These are phyloP conservation scores for Eleusine coracana DNA, from an alignment of 176 grass and related monocot species.

Conservation along the genomic window DNA sequence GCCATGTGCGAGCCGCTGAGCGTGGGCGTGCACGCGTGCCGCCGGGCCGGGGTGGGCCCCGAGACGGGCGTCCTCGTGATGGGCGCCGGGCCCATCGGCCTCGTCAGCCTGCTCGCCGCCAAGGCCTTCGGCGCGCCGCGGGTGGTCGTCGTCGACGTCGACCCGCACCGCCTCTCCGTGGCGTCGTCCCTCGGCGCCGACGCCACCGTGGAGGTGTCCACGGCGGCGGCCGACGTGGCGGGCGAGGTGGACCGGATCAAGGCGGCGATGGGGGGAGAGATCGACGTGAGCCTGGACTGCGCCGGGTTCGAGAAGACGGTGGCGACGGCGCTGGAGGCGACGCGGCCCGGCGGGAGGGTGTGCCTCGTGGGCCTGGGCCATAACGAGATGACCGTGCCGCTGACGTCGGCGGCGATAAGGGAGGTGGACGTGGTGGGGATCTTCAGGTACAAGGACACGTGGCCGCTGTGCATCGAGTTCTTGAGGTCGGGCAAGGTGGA, in stretches of 20 bases:
- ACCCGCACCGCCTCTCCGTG: constrained; percentile 75
- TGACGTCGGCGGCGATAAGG: constrained; percentile 66
- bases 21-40: constrained; percentile 87
- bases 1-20: constrained; percentile 99
- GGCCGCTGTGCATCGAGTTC: constrained; percentile 84
- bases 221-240: constrained; percentile 38
- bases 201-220: constrained; percentile 62
- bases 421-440: constrained; percentile 91
- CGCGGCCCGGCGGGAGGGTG: constrained; percentile 69
- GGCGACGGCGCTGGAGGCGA: constrained; percentile 81
- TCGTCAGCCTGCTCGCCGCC: constrained; percentile 72
- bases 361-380: constrained; percentile 92
- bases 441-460: constrained; percentile 95
- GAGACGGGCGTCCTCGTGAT: constrained; percentile 76
- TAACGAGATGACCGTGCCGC: constrained; percentile 91
- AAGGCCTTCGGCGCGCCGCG: constrained; percentile 67
- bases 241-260: constrained; percentile 59
- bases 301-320: constrained; percentile 90
- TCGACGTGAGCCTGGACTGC: constrained; percentile 88
- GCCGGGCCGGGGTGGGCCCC: constrained; percentile 67
- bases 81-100: constrained; percentile 83
- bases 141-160: constrained; percentile 75
- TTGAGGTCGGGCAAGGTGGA: constrained; percentile 73
- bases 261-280: constrained; percentile 51
- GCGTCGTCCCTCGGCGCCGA: constrained; percentile 71